phyloP scores from a whole-genome alignment of 345 rosid species.

The Cardamine occulta region DNA sequence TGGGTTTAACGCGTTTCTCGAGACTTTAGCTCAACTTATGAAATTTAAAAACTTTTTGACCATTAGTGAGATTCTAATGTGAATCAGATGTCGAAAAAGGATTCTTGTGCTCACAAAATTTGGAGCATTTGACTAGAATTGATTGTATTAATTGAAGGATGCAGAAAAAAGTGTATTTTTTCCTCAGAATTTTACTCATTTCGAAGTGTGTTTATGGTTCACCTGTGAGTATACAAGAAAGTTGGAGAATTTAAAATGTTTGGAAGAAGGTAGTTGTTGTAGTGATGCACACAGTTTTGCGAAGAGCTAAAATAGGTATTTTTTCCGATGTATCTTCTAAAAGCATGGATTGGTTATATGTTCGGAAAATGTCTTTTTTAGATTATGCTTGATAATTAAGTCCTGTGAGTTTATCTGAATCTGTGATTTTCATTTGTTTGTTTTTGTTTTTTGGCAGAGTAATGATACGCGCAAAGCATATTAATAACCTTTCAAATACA shows the following conservation, averaged over 20 bases:
- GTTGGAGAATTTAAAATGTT: slow-evolving; percentile 20
- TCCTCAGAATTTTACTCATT: neutral
- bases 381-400: neutral
- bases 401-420: slow-evolving; percentile 24
- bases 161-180: neutral
- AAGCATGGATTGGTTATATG: neutral
- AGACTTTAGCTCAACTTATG: slow-evolving; percentile 3
- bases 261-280: slow-evolving; percentile 23
- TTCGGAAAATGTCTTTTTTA: neutral
- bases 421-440: slow-evolving; percentile 18
- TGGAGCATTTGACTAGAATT: neutral
- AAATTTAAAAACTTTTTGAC: neutral
- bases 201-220: neutral
- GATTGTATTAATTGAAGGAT: neutral
- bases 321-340: neutral
- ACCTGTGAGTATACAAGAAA: slow-evolving; percentile 17
- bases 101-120: neutral
- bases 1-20: slow-evolving; percentile 25
- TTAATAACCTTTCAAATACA: slow-evolving; percentile 69
- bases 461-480: slow-evolving; percentile 78
- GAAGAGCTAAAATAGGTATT: slow-evolving; percentile 10
- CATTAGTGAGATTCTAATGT: slow-evolving; percentile 2
- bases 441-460: slow-evolving; percentile 30
- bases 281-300: slow-evolving; percentile 1
- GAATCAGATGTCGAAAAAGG: slow-evolving; percentile 18